Percentiles rank a stretch among this genome's conserved stretches.
phyloP scores from a whole-genome alignment of 176 grass and related monocot genomes.

The Cymbopogon citratus region DNA sequence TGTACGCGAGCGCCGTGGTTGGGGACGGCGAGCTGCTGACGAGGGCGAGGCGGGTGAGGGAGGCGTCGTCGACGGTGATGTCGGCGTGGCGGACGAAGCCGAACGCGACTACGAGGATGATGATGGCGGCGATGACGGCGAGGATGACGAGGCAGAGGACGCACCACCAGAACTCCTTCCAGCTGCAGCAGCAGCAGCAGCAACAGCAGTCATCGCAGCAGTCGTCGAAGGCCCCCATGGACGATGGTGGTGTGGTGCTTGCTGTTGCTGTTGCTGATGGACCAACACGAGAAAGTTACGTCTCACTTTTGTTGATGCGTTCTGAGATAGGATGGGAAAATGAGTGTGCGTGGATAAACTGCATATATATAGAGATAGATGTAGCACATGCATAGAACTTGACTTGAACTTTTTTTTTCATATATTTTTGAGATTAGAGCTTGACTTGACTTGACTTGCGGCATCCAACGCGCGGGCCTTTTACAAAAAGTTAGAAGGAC shows the following conservation, averaged over 20 bases:
- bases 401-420: too few relatives aligned
- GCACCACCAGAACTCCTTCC: slow-evolving; percentile 1
- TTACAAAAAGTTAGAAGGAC: too few relatives aligned
- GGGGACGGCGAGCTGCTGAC: neutral
- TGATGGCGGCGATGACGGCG: neutral
- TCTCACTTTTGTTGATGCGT: neutral
- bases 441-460: too few relatives aligned
- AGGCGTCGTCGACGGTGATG: slow-evolving; percentile 20
- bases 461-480: too few relatives aligned
- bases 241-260: neutral
- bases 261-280: neutral
- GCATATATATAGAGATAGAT: neutral
- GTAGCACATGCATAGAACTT: too few relatives aligned
- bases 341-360: too few relatives aligned
- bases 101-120: slow-evolving; percentile 20
- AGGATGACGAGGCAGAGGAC: neutral
- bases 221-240: slow-evolving; percentile 7
- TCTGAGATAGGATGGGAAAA: too few relatives aligned
- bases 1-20: slow-evolving; percentile 25
- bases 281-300: neutral
- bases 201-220: slow-evolving; percentile 10
- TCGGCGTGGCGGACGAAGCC: slow-evolving; percentile 1
- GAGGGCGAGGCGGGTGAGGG: slow-evolving; percentile 29
- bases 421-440: too few relatives aligned
- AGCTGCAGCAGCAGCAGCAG: neutral